These are phyloP conservation scores for Schizochytrium sp. DNA, from an alignment of 108 stramenopile species.

Conservation along the genomic window DNA sequence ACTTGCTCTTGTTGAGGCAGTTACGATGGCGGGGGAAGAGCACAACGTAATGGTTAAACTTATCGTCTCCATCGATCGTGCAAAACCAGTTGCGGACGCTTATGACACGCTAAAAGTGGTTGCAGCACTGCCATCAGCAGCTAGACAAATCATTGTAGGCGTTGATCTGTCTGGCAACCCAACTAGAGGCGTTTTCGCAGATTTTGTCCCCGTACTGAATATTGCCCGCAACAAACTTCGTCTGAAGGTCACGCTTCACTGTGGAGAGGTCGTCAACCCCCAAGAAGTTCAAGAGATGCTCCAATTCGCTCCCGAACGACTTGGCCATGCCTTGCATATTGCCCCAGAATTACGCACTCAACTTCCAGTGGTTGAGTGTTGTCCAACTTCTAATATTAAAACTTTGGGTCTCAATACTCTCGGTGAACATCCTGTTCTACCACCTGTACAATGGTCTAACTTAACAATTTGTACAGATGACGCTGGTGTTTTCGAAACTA, in stretches of 20 bases:
- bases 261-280: slow-evolving; percentile 73
- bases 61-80: slow-evolving; percentile 83
- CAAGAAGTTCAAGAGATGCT: slow-evolving; percentile 60
- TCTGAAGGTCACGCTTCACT: slow-evolving; percentile 81
- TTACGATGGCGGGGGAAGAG: slow-evolving; percentile 73
- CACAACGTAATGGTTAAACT: slow-evolving; percentile 71
- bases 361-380: slow-evolving; percentile 67
- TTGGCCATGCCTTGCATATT: slow-evolving; percentile 66
- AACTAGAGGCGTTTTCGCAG: slow-evolving; percentile 63
- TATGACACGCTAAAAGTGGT: slow-evolving; percentile 3
- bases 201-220: slow-evolving; percentile 67
- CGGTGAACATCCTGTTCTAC: background rate
- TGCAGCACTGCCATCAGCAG: background rate
- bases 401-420: slow-evolving; percentile 62
- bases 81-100: slow-evolving; percentile 33
- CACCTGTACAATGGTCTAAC: slow-evolving; percentile 57
- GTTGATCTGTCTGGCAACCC: slow-evolving; percentile 93
- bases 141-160: slow-evolving; percentile 79
- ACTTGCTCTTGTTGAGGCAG: slow-evolving; percentile 73
- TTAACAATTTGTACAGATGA: slow-evolving; percentile 69
- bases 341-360: slow-evolving; percentile 24
- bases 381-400: slow-evolving; percentile 68
- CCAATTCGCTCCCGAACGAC: slow-evolving; percentile 64
- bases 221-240: slow-evolving; percentile 73
- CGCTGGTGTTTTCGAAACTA: slow-evolving; percentile 68